Evolutionary conservation across 108 stramenopile genomes (phyloP), one percentile per base, ranked within the genome.

Genomic region (Fragilaria crotonensis): DNA sequence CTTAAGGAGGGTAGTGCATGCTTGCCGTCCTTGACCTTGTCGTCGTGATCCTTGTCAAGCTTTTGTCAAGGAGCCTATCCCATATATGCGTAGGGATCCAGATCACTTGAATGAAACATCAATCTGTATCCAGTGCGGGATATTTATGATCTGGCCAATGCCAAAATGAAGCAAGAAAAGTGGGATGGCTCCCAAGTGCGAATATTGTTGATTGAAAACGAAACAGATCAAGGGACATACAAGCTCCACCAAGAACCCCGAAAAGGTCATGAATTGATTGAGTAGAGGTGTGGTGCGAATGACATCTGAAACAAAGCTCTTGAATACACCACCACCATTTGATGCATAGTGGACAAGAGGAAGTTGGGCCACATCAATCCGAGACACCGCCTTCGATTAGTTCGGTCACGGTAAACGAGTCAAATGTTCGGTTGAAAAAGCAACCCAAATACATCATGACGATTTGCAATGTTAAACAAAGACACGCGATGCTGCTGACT

Each of bases 301-400:
- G 46, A 59, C 21, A 7, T 33, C 31, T 14, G 30, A 30, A 5
- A 62, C 2, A 18, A 32, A 17, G 21, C 50, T 53, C 32, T 62
- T 25, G 17, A 32, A 51, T 5, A 25, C 21, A 17, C 48, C 62
- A 62, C 30, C n/a, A 2, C 57, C 65, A 41, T 22, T 48, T 2
- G 54, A n/a, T 11, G 57, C 65, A 33, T 66, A 66, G 48, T 66
- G 65, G 17, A 66, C 65, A n/a, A 53, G 53, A 4, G 57, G 23
- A 2, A 49, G 3, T 57, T 11, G 25, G 65, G 65, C 2, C 53
- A 53, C 65, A 66, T 30, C 65, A 66, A 41, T 66, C 25, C 2
- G 30, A 49, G 18, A 36, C 45, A 64, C 14, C 31, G 11, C n/a
- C 20, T 60, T 7, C 4, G 7, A 41, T n/a, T 29, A 20, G 45